Conservation (phyloP, 2,329 filamentous ascomycete species). For the Ilyonectria sp. region DNA sequence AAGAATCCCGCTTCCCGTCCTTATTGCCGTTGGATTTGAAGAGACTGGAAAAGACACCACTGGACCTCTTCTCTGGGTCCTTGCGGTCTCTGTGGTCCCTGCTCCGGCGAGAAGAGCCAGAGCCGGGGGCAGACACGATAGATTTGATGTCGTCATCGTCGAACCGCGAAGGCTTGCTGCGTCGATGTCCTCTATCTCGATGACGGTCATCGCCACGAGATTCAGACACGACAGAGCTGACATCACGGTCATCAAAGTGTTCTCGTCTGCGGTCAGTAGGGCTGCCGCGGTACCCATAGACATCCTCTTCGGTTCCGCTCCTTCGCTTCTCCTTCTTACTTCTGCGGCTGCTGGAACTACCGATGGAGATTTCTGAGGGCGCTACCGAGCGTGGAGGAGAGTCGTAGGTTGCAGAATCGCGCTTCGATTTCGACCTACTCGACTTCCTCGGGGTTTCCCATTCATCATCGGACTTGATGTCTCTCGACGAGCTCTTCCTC, state of each 20-base stretch:
- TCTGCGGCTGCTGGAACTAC: slow-evolving; percentile 56
- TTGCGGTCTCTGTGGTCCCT: slow-evolving; percentile 48
- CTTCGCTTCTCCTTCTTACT: slow-evolving; percentile 58
- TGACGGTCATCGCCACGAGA: slow-evolving; percentile 53
- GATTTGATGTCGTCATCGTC: slow-evolving; percentile 66
- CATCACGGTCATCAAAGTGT: slow-evolving; percentile 62
- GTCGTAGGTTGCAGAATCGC: slow-evolving; percentile 46
- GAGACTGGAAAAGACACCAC: slow-evolving; percentile 65
- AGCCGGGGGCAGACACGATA: slow-evolving; percentile 56
- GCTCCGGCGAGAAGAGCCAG: slow-evolving; percentile 52
- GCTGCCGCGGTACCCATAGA: slow-evolving; percentile 53
- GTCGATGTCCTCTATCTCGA: slow-evolving; percentile 53
- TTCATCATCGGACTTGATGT: slow-evolving; percentile 44
- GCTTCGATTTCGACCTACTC: slow-evolving; percentile 55
- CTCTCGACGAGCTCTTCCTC: slow-evolving; percentile 30
- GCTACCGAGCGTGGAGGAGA: slow-evolving; percentile 52
- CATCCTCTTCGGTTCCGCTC: slow-evolving; percentile 55
- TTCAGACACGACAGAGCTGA: slow-evolving; percentile 66
- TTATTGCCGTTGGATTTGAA: slow-evolving; percentile 61
- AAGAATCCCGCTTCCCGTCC: slow-evolving; percentile 68
- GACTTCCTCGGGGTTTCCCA: slow-evolving; percentile 49
- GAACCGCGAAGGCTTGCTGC: slow-evolving; percentile 53
- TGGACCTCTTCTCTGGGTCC: slow-evolving; percentile 57
- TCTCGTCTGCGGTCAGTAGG: slow-evolving; percentile 58
- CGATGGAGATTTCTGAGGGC: slow-evolving; percentile 56